phyloP scores from a whole-genome alignment of 805 yeast genomes.

The Hanseniaspora vineae region DNA sequence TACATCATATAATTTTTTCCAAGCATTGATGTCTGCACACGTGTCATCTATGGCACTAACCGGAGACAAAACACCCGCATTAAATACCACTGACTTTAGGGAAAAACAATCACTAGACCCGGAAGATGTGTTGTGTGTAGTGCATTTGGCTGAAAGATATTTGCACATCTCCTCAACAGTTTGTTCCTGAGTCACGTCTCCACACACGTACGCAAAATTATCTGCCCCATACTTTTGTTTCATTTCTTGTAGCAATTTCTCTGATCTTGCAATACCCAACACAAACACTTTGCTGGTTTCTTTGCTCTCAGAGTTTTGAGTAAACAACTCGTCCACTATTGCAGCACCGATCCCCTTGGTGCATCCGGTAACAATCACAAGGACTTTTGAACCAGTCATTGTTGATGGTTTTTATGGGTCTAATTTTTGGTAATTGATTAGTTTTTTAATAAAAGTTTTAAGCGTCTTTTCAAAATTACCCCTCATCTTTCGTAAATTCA shows the following conservation, averaged over 20 bases:
- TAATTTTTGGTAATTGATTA: too few species aligned
- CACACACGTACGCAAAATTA: constrained; percentile 39
- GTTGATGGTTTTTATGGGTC: not conserved
- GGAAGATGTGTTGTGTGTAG: constrained; percentile 23
- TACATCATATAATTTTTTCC: constrained; percentile 59
- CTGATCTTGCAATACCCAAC: constrained; percentile 49
- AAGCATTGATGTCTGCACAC: constrained; percentile 30
- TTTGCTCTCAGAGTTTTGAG: constrained; percentile 17
- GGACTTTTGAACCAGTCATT: constrained; percentile 5
- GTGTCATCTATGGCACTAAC: constrained; percentile 36
- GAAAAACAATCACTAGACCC: constrained; percentile 36
- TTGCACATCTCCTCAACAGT: constrained; percentile 12
- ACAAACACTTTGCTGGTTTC: constrained; percentile 38
- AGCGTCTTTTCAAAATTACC: too few species aligned
- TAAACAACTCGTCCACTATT: constrained; percentile 40
- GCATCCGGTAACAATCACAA: constrained; percentile 46
- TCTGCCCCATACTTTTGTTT: constrained; percentile 32
- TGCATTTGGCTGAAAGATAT: constrained; percentile 10
- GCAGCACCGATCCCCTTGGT: constrained; percentile 76
- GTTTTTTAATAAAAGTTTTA: too few species aligned
- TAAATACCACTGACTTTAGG: constrained; percentile 48
- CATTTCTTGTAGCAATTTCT: constrained; percentile 31
- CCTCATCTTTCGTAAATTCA: too few species aligned
- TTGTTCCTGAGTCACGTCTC: constrained; percentile 42
- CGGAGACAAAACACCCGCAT: constrained; percentile 79